Percentiles rank a stretch among this genome's conserved stretches.
Evolutionary conservation across 2,329 filamentous ascomycete genomes (phyloP).

Genomic region (Hymenoscyphus occultus): DNA sequence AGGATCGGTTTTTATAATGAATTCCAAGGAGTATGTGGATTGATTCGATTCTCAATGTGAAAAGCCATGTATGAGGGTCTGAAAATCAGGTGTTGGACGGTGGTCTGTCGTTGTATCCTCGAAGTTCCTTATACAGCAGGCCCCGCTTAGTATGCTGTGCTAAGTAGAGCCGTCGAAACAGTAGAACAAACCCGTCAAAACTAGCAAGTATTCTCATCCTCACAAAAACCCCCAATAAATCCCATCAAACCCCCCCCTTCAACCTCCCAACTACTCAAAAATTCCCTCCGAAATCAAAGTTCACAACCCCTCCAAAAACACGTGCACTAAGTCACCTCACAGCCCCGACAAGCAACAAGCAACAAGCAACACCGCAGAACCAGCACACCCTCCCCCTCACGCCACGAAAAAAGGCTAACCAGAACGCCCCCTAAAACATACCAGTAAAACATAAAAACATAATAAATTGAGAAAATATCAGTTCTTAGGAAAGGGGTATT

Average conservation of each 20-base stretch:
- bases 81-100: background rate
- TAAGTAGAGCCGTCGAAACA: no score
- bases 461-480: background rate
- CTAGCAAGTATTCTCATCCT: background rate
- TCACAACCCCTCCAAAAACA: background rate
- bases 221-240: background rate
- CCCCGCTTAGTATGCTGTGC: no score
- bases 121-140: no score
- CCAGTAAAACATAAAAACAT: no score
- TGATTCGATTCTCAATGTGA: background rate
- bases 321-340: background rate
- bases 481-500: background rate
- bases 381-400: background rate
- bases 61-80: background rate
- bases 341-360: background rate
- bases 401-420: no score
- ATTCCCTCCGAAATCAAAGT: background rate
- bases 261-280: background rate
- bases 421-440: no score
- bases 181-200: background rate
- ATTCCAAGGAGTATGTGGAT: background rate
- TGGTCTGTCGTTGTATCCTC: background rate
- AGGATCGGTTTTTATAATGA: background rate
- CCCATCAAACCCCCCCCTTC: background rate
- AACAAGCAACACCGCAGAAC: background rate